A percentile compares a stretch with the other conserved stretches of the same genome.
Evolutionary conservation across 345 rosid species (phyloP).

Genomic region (Angophora floribunda): DNA sequence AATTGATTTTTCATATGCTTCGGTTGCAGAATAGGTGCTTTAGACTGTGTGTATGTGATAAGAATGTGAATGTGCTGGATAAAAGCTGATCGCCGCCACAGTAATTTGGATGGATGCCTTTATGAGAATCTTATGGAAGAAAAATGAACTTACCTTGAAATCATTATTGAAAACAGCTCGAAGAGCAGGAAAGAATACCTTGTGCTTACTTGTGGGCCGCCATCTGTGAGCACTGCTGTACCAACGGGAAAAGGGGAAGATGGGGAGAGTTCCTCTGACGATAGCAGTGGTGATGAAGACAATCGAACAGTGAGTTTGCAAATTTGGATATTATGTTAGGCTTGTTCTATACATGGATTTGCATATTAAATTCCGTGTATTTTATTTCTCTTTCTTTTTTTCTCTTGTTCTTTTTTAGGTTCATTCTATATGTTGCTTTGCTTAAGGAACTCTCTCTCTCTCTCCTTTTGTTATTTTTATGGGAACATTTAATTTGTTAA

Average conservation of each 20-base stretch:
- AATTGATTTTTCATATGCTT: background rate
- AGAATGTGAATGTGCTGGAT: background rate
- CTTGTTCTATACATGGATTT: background rate
- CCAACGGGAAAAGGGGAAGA: conserved; percentile 40
- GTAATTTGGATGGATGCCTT: background rate
- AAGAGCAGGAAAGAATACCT: conserved; percentile 81
- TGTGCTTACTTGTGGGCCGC: conserved; percentile 77
- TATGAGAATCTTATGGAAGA: background rate
- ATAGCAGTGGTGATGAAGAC: conserved; percentile 58
- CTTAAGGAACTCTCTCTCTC: background rate
- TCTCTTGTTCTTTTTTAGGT: background rate
- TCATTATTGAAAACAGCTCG: conserved; percentile 29
- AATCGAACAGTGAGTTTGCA: conserved; percentile 34
- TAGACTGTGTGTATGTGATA: background rate
- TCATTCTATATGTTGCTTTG: background rate
- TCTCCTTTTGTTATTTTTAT: background rate
- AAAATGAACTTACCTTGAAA: background rate
- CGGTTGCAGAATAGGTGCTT: background rate
- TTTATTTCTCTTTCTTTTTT: background rate
- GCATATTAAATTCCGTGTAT: background rate
- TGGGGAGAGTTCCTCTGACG: conserved; percentile 58
- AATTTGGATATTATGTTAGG: background rate
- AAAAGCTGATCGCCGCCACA: background rate
- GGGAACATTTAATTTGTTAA: background rate
- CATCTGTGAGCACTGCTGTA: conserved; percentile 32